Evolutionary conservation across 73 alveolate genomes (phyloP).

Genomic region (Paramecium sexaurelia): DNA sequence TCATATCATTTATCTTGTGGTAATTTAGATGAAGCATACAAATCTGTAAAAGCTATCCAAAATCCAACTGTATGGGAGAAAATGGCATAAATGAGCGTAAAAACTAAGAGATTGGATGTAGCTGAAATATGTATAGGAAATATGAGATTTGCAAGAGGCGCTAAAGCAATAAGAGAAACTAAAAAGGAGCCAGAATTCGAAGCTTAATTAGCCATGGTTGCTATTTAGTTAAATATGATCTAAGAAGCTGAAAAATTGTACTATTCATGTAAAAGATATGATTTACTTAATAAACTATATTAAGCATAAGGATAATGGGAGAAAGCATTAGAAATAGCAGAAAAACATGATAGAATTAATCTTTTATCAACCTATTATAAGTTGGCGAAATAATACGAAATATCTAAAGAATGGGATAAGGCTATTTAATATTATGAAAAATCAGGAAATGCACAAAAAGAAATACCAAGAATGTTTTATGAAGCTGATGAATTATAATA

Average conservation of each 20-base stretch:
- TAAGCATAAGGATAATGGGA: constrained; percentile 96
- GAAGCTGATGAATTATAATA: constrained; percentile 77
- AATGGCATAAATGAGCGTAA: constrained; percentile 98
- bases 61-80: constrained; percentile 96
- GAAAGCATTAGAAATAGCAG: constrained; percentile 91
- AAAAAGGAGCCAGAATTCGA: constrained; percentile 95
- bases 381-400: constrained; percentile 92
- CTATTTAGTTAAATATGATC: constrained; percentile 93
- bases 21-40: constrained; percentile 97
- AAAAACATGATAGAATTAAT: constrained; percentile 93
- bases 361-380: constrained; percentile 91
- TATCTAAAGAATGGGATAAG: constrained; percentile 84
- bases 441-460: constrained; percentile 74
- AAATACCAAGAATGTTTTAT: constrained; percentile 97
- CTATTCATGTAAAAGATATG: constrained; percentile 91
- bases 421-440: constrained; percentile 90
- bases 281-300: constrained; percentile 88
- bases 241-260: constrained; percentile 96
- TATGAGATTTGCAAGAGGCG: constrained; percentile 99
- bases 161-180: constrained; percentile 96
- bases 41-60: constrained; percentile 92
- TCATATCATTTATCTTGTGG: constrained; percentile 93
- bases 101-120: constrained; percentile 98
- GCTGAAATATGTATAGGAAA: constrained; percentile 97
- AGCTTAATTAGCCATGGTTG: constrained; percentile 97